These are phyloP conservation scores for Triangularia setosa DNA, from an alignment of 2,329 filamentous ascomycete genomes.

Conservation along the genomic window DNA sequence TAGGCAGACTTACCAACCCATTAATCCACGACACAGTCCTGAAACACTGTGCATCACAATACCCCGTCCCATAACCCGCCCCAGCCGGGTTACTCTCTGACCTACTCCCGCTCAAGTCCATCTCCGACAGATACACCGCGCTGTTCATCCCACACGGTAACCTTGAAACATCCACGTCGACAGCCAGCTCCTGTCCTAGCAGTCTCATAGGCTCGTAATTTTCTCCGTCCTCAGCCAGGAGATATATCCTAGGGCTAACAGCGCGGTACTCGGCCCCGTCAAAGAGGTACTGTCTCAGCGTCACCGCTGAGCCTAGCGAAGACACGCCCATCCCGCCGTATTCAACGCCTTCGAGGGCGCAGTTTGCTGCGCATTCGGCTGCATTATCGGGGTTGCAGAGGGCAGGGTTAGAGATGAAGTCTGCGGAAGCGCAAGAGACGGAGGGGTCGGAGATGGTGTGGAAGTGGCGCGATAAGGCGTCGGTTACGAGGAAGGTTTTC, in stretches of 20 bases:
- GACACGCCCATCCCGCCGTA: slow-evolving; percentile 34
- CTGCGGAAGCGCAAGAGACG: neutral
- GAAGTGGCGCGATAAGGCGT: slow-evolving; percentile 32
- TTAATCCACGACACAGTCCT: slow-evolving; percentile 4
- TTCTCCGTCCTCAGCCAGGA: slow-evolving; percentile 46
- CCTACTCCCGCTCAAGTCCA: slow-evolving; percentile 56
- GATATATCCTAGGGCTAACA: slow-evolving; percentile 47
- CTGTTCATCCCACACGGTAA: slow-evolving; percentile 63
- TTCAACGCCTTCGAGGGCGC: slow-evolving; percentile 47
- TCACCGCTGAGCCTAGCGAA: slow-evolving; percentile 23
- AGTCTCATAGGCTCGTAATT: slow-evolving; percentile 56
- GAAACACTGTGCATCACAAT: slow-evolving; percentile 52
- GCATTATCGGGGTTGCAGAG: slow-evolving; percentile 29
- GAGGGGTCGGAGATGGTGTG: neutral
- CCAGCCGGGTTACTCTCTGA: slow-evolving; percentile 49
- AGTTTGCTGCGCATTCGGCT: slow-evolving; percentile 45
- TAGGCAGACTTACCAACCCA: slow-evolving; percentile 1
- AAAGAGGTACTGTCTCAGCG: slow-evolving; percentile 25
- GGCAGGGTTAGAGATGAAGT: slow-evolving; percentile 11
- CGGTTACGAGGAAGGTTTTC: slow-evolving; percentile 47
- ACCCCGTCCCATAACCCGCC: slow-evolving; percentile 54
- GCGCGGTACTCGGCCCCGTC: slow-evolving; percentile 16
- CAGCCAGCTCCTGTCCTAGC: slow-evolving; percentile 56
- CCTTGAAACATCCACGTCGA: slow-evolving; percentile 60
- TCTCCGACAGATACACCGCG: slow-evolving; percentile 57